These are phyloP conservation scores for Sporothrix globosa DNA, from an alignment of 2,329 filamentous ascomycete genomes.

Conservation along the genomic window DNA sequence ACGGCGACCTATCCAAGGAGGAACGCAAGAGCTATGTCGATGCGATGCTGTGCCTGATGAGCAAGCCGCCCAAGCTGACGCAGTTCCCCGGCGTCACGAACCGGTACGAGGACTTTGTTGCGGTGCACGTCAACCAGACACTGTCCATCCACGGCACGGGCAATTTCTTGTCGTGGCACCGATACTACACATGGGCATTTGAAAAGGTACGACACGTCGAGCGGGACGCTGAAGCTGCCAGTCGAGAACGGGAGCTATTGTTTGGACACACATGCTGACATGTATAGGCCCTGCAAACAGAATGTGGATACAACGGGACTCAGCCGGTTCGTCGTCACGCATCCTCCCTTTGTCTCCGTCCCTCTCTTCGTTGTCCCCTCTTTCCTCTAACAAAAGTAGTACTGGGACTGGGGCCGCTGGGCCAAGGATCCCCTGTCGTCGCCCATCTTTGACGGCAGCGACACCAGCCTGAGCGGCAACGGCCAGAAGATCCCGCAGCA, in stretches of 20 bases:
- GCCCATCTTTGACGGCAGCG: conserved; percentile 59
- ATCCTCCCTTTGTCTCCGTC: no score
- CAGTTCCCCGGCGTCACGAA: conserved; percentile 30
- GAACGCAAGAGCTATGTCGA: conserved; percentile 43
- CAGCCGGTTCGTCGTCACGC: conserved; percentile 40
- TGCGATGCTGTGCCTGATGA: conserved; percentile 44
- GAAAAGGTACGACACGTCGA: conserved; percentile 41
- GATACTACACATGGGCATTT: conserved; percentile 48
- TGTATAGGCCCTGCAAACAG: conserved; percentile 36
- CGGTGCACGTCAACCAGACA: conserved; percentile 46
- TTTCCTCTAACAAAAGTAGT: conserved; percentile 37
- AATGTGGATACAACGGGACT: conserved; percentile 49
- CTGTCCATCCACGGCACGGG: conserved; percentile 42
- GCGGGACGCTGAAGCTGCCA: no score
- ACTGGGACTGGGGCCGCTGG: conserved; percentile 58
- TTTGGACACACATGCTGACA: not conserved
- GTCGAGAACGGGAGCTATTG: no score
- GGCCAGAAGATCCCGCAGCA: conserved; percentile 44
- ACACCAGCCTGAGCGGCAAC: conserved; percentile 55
- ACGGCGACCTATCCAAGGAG: conserved; percentile 39
- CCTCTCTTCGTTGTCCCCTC: not conserved
- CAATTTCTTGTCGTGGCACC: conserved; percentile 50
- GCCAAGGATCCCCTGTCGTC: conserved; percentile 51
- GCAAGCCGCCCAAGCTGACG: conserved; percentile 43
- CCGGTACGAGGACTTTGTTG: conserved; percentile 44